Base-by-base conservation (phyloP, 192 early-diverging fungal genomes). In the Coemansia sp. region DNA sequence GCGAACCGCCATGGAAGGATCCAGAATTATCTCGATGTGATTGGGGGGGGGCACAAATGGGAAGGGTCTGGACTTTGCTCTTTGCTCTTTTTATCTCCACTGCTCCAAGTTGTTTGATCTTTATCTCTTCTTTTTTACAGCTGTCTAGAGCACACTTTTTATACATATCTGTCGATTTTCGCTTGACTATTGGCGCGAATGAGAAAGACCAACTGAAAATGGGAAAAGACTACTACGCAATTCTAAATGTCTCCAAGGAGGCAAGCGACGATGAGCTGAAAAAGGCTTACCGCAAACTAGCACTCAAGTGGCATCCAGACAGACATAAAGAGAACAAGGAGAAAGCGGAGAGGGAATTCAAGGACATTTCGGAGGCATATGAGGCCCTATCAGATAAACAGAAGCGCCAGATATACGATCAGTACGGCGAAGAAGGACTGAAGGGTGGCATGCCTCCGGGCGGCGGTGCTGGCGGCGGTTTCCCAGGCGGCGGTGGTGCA, bases 291-390 rank as follows among this genome's bases (percentile, higher is more conserved):
- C 84, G 88, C 70, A 92, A 89, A 65, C 71, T 73, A 58, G 83
- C 83, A 3, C 78, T 84, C 61, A 80, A 77, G 59, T 84, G 83
- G 83, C 83, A 84, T 36, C 83, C 83, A 1, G 83, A 84, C 65
- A 64, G 79, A 15, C 60, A 82, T 66, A 65, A 68, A 60, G 70
- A 66, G 7, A 63, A 76, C 61, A 71, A 71, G 43, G 73, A 67
- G 17, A 45, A 40, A 17, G 82, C 84, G 9, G 79, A 75, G 9
- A 62, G 62, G 13, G 85, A 91, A 71, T 99, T 99, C 86, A 97
- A 98, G 82, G 96, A 99, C 62, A 95, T 99, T 66, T 95, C 93
- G 48, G 95, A 98, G 75, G 96, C 97, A 10, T 99, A 95, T 72
- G 96, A 98, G 72, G 88, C 93, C 58, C 89, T 99, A 29, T 94